Conservation (phyloP, 208 protist species). For the Acanthamoeba triangularis region DNA sequence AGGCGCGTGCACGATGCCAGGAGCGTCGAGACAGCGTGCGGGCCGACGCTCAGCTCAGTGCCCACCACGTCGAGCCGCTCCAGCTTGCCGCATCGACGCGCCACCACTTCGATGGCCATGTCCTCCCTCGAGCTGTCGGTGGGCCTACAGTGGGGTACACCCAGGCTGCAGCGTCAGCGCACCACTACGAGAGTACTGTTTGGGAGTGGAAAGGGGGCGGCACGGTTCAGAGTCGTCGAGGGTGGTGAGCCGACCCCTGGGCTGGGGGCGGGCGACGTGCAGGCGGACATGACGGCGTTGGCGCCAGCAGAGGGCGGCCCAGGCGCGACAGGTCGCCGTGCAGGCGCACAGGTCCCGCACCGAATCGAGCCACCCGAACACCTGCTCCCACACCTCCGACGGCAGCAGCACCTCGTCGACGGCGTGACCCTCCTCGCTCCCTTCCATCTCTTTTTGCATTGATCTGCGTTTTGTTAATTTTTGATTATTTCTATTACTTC, state of each 20-base stretch:
- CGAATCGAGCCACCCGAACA: background rate
- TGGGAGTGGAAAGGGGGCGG: background rate
- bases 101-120: background rate
- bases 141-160: background rate
- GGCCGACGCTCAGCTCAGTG: background rate
- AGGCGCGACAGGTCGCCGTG: background rate
- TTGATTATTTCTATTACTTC: too few relatives aligned
- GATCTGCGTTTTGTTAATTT: too few relatives aligned
- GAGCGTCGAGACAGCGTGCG: background rate
- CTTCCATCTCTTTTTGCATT: too few relatives aligned
- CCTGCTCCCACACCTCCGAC: background rate
- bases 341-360: constrained; percentile 20
- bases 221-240: background rate
- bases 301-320: constrained; percentile 37
- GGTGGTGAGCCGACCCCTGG: too few relatives aligned
- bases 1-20: background rate
- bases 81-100: background rate
- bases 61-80: constrained; percentile 5
- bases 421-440: too few relatives aligned
- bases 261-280: background rate
- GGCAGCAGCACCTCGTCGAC: background rate
- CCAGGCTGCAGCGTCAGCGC: background rate
- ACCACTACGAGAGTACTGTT: background rate
- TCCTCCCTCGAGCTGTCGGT: background rate
- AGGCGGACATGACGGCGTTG: background rate